Evolutionary conservation across 805 yeast species (phyloP), one percentile per base, ranked within the genome.

Genomic region (Diddensiella santjacobensis): DNA sequence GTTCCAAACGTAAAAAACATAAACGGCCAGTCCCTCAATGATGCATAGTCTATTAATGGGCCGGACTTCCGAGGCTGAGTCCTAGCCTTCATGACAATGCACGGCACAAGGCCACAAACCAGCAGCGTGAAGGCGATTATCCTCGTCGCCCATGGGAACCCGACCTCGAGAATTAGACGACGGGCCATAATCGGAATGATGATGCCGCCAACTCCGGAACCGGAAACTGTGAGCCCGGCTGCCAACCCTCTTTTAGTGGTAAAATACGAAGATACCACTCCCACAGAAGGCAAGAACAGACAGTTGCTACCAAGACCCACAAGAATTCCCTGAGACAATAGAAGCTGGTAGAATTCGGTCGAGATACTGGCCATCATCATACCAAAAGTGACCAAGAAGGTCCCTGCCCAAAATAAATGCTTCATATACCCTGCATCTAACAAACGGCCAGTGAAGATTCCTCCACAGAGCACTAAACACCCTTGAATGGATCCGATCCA

Each of bases 181-280:
- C 73, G 69, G 19, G 75, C 66, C 69, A 76, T 67, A 35, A 77
- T 62, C 19, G 80, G 79, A 54, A 72, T 72, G 31, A 72, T 48
- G 51, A 73, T 60, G 8, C 79, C 78, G 3, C 81, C 81, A 6
- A 77, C 56, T 3, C 79, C 71, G 0, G 80, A 77, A 17, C 81
- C 81, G 13, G 72, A 60, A 1, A 78, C 72, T 2, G 73, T 71
- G 6, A 74, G 56, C 1, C 78, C 74, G 19, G 69, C 61, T 6
- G 76, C 79, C 23, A 70, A 56, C 4, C 72, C 77, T 41, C 80
- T 59, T 45, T 61, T 67, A 35, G 56, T 63, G 31, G 63, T 53
- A 56, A 76, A 77, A 68, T 75, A 75, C 29, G 72, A 73, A 0
- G 75, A 60, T n/a, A 74, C 61, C 6, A 68, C 66, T 3, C 76